A percentile compares a stretch with the other conserved stretches of the same genome.
Conservation (phyloP, 352 stramenopile species). For the Bremia lactucae region DNA sequence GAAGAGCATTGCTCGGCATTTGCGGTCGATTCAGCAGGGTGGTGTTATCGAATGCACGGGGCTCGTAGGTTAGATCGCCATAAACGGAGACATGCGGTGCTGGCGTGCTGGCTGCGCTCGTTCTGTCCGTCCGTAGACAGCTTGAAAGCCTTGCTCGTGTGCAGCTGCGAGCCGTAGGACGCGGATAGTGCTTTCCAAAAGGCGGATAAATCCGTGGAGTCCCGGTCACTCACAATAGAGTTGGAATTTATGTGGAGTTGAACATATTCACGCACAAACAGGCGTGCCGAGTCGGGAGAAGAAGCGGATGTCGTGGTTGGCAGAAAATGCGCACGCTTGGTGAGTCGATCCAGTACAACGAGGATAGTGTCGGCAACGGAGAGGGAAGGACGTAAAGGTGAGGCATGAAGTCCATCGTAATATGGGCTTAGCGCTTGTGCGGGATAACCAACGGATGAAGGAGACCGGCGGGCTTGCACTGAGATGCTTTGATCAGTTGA, state of each 20-base stretch:
- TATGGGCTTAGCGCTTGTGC: neutral
- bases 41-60: neutral
- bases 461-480: neutral
- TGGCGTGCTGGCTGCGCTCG: neutral
- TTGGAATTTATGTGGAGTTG: no score
- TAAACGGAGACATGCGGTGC: neutral
- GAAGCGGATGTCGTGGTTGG: neutral
- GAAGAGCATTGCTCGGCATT: neutral
- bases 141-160: constrained; percentile 2
- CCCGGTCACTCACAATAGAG: constrained; percentile 5
- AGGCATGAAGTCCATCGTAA: constrained; percentile 8
- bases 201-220: constrained; percentile 3
- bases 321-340: constrained; percentile 5
- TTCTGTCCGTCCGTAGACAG: constrained; percentile 5
- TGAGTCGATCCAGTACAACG: constrained; percentile 3
- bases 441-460: constrained; percentile 1
- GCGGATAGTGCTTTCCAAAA: neutral
- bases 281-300: no score
- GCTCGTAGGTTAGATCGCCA: neutral
- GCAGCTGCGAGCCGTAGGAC: constrained; percentile 1
- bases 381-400: neutral
- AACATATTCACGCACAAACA: no score
- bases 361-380: constrained; percentile 3
- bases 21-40: neutral
- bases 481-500: constrained; percentile 1